Percentiles rank a stretch among this genome's conserved stretches.
Evolutionary conservation across 371 early-diverging fungal species (phyloP).

Genomic region (Mortierella sp.): DNA sequence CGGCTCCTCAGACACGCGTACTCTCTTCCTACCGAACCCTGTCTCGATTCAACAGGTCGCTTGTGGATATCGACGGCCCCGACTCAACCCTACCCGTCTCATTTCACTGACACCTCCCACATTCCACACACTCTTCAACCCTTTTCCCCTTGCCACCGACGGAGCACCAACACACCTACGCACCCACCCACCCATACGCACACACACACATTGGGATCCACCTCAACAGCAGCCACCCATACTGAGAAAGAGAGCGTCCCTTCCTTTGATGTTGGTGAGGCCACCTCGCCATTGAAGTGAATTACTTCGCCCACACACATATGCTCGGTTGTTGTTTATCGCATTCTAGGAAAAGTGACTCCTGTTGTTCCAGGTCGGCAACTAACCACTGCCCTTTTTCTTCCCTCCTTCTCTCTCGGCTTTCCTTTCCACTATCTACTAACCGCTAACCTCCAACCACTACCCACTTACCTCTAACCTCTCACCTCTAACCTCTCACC

Average conservation of each 20-base stretch:
- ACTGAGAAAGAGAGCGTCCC: not conserved
- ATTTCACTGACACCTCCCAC: not conserved
- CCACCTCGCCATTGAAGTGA: not conserved
- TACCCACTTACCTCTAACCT: not conserved
- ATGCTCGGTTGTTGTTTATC: not conserved
- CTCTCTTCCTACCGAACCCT: not conserved
- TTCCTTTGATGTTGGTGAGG: slow-evolving; percentile 6
- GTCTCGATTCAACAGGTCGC: not conserved
- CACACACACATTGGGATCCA: not conserved
- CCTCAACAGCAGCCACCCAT: not conserved
- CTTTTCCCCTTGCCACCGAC: not conserved
- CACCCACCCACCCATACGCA: not conserved
- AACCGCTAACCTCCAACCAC: not conserved
- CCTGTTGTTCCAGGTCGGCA: not conserved
- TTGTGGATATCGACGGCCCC: not conserved
- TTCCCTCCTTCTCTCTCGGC: not conserved
- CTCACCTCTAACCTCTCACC: not conserved
- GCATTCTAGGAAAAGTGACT: not conserved
- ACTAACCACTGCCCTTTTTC: not conserved
- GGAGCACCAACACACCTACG: not conserved
- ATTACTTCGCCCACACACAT: not conserved
- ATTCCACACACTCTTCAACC: not conserved
- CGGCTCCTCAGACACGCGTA: not conserved
- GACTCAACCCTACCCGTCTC: not conserved
- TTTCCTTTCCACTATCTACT: not conserved